These are phyloP conservation scores for Lolium multiflorum DNA, from an alignment of 176 grass and related monocot species.

Conservation along the genomic window DNA sequence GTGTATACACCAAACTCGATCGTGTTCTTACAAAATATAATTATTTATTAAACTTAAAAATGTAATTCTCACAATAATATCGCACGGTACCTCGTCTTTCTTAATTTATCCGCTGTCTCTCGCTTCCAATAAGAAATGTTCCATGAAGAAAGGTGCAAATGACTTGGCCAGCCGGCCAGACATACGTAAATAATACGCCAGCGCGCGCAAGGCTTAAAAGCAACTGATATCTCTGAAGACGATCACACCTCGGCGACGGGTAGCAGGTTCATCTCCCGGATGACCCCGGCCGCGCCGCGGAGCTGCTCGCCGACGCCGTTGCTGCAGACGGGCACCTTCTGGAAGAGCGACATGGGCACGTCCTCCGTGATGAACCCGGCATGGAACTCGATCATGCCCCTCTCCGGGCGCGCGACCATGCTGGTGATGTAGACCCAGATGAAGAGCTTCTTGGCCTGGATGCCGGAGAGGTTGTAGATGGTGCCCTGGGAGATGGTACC, in stretches of 20 bases:
- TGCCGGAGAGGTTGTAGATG: no score
- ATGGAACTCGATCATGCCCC: no score
- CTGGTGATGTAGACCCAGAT: no score
- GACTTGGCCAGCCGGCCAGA: not conserved
- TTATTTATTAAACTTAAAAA: not conserved
- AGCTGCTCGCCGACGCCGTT: no score
- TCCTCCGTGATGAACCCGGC: no score
- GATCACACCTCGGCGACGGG: no score
- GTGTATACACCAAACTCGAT: not conserved
- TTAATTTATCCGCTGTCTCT: not conserved
- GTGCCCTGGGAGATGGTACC: constrained; percentile 58
- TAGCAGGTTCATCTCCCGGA: no score
- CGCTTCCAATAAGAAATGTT: not conserved
- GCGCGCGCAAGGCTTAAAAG: not conserved
- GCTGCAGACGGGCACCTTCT: no score
- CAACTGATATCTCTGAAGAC: not conserved
- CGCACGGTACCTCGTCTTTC: not conserved
- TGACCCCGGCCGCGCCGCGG: no score
- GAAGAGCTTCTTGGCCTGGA: no score
- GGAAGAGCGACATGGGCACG: no score
- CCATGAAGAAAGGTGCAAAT: not conserved
- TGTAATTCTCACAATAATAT: not conserved
- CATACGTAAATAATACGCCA: not conserved
- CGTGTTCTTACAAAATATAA: not conserved
- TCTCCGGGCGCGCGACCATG: no score